A percentile compares a stretch with the other conserved stretches of the same genome.
Evolutionary conservation across 345 rosid genomes (phyloP).

Genomic region (Eucalyptus melliodora): DNA sequence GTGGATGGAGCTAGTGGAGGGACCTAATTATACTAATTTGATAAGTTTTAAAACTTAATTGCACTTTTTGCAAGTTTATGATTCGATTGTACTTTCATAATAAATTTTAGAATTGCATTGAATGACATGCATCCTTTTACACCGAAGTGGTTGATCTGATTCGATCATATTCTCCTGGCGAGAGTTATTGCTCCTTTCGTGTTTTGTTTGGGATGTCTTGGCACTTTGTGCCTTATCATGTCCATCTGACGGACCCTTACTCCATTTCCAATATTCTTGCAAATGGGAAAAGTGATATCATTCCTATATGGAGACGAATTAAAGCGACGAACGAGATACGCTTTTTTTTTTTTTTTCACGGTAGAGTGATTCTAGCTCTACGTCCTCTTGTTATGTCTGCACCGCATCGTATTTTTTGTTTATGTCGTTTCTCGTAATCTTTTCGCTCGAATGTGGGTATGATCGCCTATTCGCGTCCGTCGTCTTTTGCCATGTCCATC

Average conservation of each 20-base stretch:
- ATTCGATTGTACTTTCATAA: rapidly evolving
- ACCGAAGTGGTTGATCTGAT: no score
- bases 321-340: background rate
- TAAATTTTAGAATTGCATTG: rapidly evolving
- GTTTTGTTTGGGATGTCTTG: background rate
- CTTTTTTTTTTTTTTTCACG: no score
- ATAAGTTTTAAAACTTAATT: background rate
- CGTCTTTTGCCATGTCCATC: background rate
- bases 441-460: background rate
- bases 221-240: background rate
- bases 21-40: background rate
- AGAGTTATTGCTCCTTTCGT: background rate
- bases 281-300: background rate
- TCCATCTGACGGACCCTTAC: background rate
- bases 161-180: background rate
- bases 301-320: background rate
- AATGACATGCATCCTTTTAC: background rate
- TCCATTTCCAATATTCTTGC: background rate
- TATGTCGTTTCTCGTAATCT: background rate
- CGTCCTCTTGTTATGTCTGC: background rate
- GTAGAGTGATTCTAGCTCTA: background rate
- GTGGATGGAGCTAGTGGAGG: background rate
- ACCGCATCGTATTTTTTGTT: background rate
- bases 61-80: rapidly evolving
- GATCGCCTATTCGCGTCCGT: background rate